phyloP scores from a whole-genome alignment of 768 basidiomycete species.

The Auriscalpium microsporum region DNA sequence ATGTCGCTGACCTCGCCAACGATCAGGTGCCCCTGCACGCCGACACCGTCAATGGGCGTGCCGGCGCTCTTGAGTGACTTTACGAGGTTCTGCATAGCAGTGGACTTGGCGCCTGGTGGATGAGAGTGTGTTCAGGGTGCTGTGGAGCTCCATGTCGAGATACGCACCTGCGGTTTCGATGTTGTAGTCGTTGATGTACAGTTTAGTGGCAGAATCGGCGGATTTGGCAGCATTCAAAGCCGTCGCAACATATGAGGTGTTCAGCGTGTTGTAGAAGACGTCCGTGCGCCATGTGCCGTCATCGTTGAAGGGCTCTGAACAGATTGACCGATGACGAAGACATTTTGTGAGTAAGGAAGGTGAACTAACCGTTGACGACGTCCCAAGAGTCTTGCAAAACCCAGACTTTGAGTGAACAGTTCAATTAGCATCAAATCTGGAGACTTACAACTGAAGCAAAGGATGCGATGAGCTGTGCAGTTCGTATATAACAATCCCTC shows the following conservation, averaged over 20 bases:
- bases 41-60: slow-evolving; percentile 53
- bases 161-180: slow-evolving; percentile 21
- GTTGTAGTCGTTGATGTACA: slow-evolving; percentile 42
- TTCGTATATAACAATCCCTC: no score
- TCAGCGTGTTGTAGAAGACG: slow-evolving; percentile 45
- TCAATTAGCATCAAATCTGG: background rate
- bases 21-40: slow-evolving; percentile 53
- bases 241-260: slow-evolving; percentile 39
- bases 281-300: slow-evolving; percentile 46
- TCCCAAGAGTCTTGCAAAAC: slow-evolving; percentile 36
- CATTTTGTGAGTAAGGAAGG: background rate
- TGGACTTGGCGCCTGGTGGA: slow-evolving; percentile 39
- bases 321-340: background rate
- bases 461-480: background rate
- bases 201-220: slow-evolving; percentile 47
- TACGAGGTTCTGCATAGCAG: slow-evolving; percentile 46
- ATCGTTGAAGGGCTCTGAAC: slow-evolving; percentile 46
- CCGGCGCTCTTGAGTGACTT: slow-evolving; percentile 36
- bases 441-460: slow-evolving; percentile 13
- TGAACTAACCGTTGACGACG: slow-evolving; percentile 36
- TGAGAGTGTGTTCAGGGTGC: background rate
- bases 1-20: slow-evolving; percentile 43
- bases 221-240: slow-evolving; percentile 46
- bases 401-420: background rate
- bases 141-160: background rate